A percentile compares a stretch with the other conserved stretches of the same genome.
Evolutionary conservation across 2,329 filamentous ascomycete genomes (phyloP).

Genomic region (Sarocladium brachiariae): DNA sequence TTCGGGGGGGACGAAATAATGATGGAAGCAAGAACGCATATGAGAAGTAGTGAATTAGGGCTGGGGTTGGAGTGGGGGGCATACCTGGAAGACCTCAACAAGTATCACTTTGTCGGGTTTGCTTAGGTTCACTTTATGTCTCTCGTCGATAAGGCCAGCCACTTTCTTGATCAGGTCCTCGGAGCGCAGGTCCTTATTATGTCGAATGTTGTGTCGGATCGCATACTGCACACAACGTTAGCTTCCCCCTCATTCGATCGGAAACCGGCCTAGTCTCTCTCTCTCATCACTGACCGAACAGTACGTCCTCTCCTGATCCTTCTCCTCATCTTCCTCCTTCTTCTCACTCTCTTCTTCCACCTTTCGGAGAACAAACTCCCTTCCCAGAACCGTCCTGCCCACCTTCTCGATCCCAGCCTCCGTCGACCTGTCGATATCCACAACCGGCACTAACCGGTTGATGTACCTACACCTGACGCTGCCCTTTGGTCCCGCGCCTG

Average conservation of each 20-base stretch:
- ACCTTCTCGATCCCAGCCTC: slow-evolving; percentile 61
- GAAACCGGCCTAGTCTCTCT: no score
- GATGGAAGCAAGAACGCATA: no score
- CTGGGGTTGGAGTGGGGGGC: no score
- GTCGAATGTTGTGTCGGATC: slow-evolving; percentile 73
- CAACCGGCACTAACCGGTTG: slow-evolving; percentile 50
- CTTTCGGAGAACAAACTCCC: slow-evolving; percentile 50
- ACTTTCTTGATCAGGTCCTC: slow-evolving; percentile 65
- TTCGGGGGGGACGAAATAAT: no score
- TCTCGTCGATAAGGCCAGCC: slow-evolving; percentile 54
- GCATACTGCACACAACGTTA: slow-evolving; percentile 53
- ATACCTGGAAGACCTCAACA: slow-evolving; percentile 74
- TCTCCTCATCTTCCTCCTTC: background rate
- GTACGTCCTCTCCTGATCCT: no score
- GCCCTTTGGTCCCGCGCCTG: slow-evolving; percentile 24
- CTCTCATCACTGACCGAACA: slow-evolving; percentile 34
- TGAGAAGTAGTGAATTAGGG: no score
- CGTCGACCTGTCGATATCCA: slow-evolving; percentile 55
- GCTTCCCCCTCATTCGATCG: background rate
- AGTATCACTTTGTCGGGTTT: slow-evolving; percentile 74
- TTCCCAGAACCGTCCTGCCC: slow-evolving; percentile 53
- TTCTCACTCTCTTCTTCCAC: slow-evolving; percentile 15
- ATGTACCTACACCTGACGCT: slow-evolving; percentile 46
- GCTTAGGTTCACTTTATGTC: slow-evolving; percentile 69
- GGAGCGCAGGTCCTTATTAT: slow-evolving; percentile 62